These are phyloP conservation scores for Phialophora verrucosa DNA, from an alignment of 2,329 filamentous ascomycete species.

Conservation along the genomic window DNA sequence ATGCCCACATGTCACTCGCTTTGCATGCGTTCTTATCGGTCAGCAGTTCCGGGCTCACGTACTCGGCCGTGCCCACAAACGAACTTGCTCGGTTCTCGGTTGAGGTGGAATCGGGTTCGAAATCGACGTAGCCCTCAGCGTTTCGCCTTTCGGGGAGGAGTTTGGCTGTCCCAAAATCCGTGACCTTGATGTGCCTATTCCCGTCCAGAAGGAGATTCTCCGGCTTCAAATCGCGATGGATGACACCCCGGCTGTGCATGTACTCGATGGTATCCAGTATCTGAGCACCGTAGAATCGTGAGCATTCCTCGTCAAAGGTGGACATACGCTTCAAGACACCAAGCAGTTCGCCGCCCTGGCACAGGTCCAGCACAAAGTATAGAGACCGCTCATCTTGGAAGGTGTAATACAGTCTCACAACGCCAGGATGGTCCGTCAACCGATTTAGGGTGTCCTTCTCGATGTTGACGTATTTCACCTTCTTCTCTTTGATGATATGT, in stretches of 20 bases:
- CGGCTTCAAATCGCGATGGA: slow-evolving; percentile 94
- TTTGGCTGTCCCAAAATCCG: slow-evolving; percentile 98
- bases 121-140: slow-evolving; percentile 50
- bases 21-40: slow-evolving; percentile 98
- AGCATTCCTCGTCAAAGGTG: slow-evolving; percentile 94
- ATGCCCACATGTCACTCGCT: slow-evolving; percentile 96
- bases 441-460: slow-evolving; percentile 98
- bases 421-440: slow-evolving; percentile 92
- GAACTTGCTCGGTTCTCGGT: slow-evolving; percentile 76
- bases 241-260: slow-evolving; percentile 95
- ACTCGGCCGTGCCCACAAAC: slow-evolving; percentile 97
- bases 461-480: slow-evolving; percentile 99
- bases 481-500: slow-evolving; percentile 99
- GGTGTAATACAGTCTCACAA: slow-evolving; percentile 96
- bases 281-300: slow-evolving; percentile 90
- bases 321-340: slow-evolving; percentile 92
- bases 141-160: slow-evolving; percentile 66
- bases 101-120: slow-evolving; percentile 52
- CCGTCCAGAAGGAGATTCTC: slow-evolving; percentile 96
- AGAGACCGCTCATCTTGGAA: slow-evolving; percentile 96
- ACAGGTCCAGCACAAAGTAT: slow-evolving; percentile 95
- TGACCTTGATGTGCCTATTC: slow-evolving; percentile 98
- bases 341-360: slow-evolving; percentile 87
- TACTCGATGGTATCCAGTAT: slow-evolving; percentile 96
- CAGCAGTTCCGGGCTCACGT: slow-evolving; percentile 95